A percentile compares a stretch with the other conserved stretches of the same genome.
phyloP scores from a whole-genome alignment of 2,329 filamentous ascomycete genomes.

The Dryadomyces sulphureus region DNA sequence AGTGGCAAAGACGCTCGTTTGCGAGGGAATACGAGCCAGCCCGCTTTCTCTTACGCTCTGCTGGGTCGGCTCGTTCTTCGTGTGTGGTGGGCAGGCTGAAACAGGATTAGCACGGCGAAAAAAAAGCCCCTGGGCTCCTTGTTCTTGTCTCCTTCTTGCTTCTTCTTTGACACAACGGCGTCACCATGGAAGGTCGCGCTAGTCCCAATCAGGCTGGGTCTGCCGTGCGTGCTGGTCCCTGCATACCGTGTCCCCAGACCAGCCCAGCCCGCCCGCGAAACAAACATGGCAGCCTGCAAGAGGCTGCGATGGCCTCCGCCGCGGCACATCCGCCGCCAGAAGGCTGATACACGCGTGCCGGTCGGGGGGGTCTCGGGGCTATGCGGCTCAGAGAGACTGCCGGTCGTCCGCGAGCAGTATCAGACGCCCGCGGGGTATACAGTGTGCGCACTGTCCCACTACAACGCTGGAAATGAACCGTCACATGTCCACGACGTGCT shows the following conservation, averaged over 20 bases:
- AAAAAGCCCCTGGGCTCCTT: constrained; percentile 5
- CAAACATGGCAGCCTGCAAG: neutral
- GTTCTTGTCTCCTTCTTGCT: neutral
- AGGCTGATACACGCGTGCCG: neutral
- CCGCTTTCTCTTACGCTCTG: too few relatives aligned
- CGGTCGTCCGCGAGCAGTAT: too few relatives aligned
- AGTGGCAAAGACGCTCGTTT: neutral
- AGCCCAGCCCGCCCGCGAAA: neutral
- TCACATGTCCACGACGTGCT: neutral
- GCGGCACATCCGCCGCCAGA: too few relatives aligned
- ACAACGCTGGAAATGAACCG: neutral
- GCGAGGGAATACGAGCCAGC: neutral
- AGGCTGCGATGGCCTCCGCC: neutral
- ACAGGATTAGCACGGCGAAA: constrained; percentile 12
- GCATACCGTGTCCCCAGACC: neutral
- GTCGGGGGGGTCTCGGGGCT: too few relatives aligned
- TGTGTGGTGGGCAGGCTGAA: constrained; percentile 9
- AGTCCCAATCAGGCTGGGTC: neutral
- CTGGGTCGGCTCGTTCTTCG: too few relatives aligned
- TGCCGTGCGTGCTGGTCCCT: neutral
- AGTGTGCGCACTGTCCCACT: neutral
- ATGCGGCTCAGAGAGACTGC: too few relatives aligned
- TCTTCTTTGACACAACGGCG: neutral
- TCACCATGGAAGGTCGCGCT: neutral
- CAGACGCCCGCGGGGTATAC: neutral